Percentiles rank a stretch among this genome's conserved stretches.
Evolutionary conservation across 768 basidiomycete genomes (phyloP).

Genomic region (Sutorius australiensis): DNA sequence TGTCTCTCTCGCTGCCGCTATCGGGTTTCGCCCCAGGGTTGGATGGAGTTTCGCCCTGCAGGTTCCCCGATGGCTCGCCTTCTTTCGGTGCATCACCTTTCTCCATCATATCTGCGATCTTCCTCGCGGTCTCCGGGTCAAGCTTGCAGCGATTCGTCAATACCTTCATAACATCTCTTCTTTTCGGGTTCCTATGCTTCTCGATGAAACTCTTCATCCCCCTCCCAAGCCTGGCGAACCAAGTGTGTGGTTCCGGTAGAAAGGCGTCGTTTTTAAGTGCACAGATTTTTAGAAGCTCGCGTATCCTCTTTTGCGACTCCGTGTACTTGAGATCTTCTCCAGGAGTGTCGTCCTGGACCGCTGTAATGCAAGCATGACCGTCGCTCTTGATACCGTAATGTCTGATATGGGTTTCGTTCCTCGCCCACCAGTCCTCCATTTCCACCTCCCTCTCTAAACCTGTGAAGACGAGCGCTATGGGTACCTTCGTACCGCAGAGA

Average conservation of each 20-base stretch:
- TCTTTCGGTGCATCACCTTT: constrained; percentile 4
- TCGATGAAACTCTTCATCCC: constrained; percentile 16
- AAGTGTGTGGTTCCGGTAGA: constrained; percentile 11
- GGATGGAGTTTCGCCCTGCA: not conserved
- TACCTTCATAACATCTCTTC: constrained; percentile 15
- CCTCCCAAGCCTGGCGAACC: constrained; percentile 15
- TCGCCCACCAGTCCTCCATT: constrained; percentile 36
- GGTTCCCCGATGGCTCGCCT: not conserved
- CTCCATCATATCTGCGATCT: constrained; percentile 22
- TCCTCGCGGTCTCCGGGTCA: constrained; percentile 23
- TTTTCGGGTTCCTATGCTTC: constrained; percentile 12
- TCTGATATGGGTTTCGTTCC: constrained; percentile 23
- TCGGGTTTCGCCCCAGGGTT: not conserved
- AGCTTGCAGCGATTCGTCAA: constrained; percentile 26
- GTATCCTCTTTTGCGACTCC: constrained; percentile 21
- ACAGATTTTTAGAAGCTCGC: constrained; percentile 14
- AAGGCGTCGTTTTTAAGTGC: constrained; percentile 14
- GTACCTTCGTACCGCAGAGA: constrained; percentile 37
- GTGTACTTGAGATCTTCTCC: constrained; percentile 20
- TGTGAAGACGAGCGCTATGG: constrained; percentile 38
- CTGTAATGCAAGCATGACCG: constrained; percentile 32
- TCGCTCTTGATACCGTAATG: constrained; percentile 24
- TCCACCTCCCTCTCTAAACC: constrained; percentile 35
- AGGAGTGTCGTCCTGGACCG: constrained; percentile 22
- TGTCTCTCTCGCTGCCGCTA: not conserved